phyloP scores from a whole-genome alignment of 805 yeast genomes.

The Tanozyma kutaoensis region DNA sequence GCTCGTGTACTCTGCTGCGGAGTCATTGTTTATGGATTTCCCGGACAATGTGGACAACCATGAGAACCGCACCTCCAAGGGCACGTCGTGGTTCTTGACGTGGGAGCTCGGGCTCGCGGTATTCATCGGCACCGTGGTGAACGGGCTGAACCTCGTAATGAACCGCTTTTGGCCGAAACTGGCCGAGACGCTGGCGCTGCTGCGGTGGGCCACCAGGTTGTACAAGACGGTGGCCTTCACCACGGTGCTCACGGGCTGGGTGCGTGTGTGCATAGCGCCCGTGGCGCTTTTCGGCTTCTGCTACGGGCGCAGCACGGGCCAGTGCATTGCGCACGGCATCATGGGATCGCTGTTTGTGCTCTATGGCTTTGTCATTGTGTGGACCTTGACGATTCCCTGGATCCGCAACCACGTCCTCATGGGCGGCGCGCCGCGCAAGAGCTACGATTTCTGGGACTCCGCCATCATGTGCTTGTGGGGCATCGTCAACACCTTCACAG shows the following conservation, averaged over 20 bases:
- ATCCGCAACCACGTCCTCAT: conserved; percentile 32
- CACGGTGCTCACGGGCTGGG: conserved; percentile 54
- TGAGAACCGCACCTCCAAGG: conserved; percentile 55
- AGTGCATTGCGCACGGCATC: conserved; percentile 92
- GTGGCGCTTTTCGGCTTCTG: conserved; percentile 83
- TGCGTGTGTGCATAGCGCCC: conserved; percentile 68
- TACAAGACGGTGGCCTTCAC: conserved; percentile 35
- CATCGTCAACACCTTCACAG: conserved; percentile 87
- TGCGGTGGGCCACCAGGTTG: conserved; percentile 3
- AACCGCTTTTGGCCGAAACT: conserved; percentile 8
- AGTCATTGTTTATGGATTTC: conserved; percentile 43
- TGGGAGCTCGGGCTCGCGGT: conserved; percentile 33
- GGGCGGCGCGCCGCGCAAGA: conserved; percentile 11
- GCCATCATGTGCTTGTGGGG: conserved; percentile 81
- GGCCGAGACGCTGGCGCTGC: neutral
- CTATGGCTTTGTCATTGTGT: conserved; percentile 61
- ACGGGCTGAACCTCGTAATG: conserved; percentile 34
- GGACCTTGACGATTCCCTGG: conserved; percentile 68
- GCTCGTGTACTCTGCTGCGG: conserved; percentile 35
- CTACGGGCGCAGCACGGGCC: conserved; percentile 74
- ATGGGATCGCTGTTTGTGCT: conserved; percentile 85
- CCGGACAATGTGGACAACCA: conserved; percentile 49
- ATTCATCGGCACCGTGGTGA: conserved; percentile 40
- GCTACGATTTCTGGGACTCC: conserved; percentile 83
- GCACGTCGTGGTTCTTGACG: conserved; percentile 52